phyloP scores from a whole-genome alignment of 2,329 filamentous ascomycete species.

The Didymella keratinophila region DNA sequence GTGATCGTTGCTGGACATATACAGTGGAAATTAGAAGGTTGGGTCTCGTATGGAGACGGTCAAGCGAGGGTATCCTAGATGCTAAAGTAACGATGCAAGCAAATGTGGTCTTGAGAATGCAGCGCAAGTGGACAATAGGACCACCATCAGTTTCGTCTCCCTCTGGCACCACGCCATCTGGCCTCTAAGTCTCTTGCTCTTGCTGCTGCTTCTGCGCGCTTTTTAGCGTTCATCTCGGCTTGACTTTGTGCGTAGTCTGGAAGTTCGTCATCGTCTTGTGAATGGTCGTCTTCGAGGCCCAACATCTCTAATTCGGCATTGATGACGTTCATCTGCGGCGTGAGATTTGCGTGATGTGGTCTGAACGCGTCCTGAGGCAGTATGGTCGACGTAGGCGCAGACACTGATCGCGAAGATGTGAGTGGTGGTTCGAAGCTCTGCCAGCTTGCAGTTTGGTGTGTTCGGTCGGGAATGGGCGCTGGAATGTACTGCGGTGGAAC shows the following conservation, averaged over 20 bases:
- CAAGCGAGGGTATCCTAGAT: constrained; percentile 16
- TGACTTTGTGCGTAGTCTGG: constrained; percentile 59
- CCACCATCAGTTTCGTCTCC: constrained; percentile 12
- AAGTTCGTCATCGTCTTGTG: constrained; percentile 51
- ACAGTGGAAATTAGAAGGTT: background rate
- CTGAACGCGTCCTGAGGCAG: constrained; percentile 7
- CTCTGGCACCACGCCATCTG: constrained; percentile 48
- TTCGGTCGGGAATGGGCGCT: constrained; percentile 19
- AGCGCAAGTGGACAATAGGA: background rate
- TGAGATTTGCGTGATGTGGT: constrained; percentile 26
- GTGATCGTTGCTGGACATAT: background rate
- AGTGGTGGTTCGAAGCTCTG: constrained; percentile 37
- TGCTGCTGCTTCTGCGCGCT: constrained; percentile 52
- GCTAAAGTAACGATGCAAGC: background rate
- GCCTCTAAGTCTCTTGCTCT: constrained; percentile 56
- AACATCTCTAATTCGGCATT: constrained; percentile 44
- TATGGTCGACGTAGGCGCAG: constrained; percentile 24
- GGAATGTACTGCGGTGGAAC: constrained; percentile 32
- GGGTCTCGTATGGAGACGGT: background rate
- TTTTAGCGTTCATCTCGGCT: constrained; percentile 53
- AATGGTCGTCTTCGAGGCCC: constrained; percentile 43
- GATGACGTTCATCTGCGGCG: constrained; percentile 34
- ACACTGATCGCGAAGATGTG: constrained; percentile 18
- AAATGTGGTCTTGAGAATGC: background rate
- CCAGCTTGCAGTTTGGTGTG: constrained; percentile 34